Evolutionary conservation across 371 early-diverging fungal species (phyloP).

Genomic region (Actinomucor elegans): DNA sequence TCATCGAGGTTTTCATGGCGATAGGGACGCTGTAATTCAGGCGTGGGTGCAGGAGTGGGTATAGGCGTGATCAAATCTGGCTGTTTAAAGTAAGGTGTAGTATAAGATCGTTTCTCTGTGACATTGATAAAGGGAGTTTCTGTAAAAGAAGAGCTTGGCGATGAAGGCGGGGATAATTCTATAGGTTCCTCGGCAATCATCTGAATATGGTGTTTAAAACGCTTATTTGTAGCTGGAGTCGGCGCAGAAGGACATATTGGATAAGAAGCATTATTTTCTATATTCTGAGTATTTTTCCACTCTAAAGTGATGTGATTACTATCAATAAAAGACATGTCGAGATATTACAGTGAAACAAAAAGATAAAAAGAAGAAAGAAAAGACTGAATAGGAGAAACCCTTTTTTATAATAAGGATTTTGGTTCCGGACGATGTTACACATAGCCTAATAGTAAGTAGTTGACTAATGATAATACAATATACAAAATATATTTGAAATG

Average conservation of each 20-base stretch:
- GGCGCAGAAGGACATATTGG: slow-evolving; percentile 9
- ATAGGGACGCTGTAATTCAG: neutral
- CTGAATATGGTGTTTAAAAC: neutral
- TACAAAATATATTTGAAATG: too few species aligned
- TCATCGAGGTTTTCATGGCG: neutral
- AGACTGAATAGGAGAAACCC: too few species aligned
- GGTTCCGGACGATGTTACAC: too few species aligned
- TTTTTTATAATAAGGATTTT: too few species aligned
- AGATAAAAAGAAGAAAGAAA: too few species aligned
- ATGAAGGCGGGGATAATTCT: slow-evolving; percentile 13
- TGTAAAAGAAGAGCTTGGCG: neutral
- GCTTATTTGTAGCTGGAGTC: slow-evolving; percentile 6
- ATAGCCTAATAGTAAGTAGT: too few species aligned
- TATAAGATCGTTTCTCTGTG: slow-evolving; percentile 13
- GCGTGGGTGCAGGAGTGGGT: slow-evolving; percentile 6
- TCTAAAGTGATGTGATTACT: neutral
- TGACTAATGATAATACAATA: too few species aligned
- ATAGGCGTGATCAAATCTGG: neutral
- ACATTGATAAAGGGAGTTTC: too few species aligned
- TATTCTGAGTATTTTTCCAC: neutral
- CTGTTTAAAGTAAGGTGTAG: slow-evolving; percentile 9
- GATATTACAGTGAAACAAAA: too few species aligned
- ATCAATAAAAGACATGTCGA: too few species aligned
- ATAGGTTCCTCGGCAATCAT: slow-evolving; percentile 1
- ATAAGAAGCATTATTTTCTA: slow-evolving; percentile 3